Evolutionary conservation across 108 stramenopile species (phyloP).

Genomic region (Cyclotella baltica): DNA sequence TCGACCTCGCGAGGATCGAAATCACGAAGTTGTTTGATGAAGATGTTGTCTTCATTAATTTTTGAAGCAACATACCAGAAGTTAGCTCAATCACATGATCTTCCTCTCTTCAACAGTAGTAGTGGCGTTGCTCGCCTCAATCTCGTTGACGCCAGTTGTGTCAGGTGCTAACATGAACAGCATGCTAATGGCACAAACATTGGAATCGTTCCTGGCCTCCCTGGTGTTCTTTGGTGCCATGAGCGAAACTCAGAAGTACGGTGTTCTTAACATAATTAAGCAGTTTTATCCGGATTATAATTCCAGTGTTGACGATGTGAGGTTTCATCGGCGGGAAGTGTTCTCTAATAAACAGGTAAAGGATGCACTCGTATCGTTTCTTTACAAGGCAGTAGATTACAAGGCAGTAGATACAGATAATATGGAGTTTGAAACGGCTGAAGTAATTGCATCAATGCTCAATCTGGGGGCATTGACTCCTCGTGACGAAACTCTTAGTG

Average conservation of each 20-base stretch:
- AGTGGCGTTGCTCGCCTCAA: background rate
- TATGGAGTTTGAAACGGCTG: constrained; percentile 36
- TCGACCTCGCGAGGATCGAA: too few relatives aligned
- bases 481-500: background rate
- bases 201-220: constrained; percentile 33
- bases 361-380: constrained; percentile 17
- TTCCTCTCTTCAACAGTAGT: background rate
- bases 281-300: background rate
- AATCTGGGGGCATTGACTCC: constrained; percentile 27
- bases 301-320: background rate
- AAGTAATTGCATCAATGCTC: constrained; percentile 33
- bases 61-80: too few relatives aligned
- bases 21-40: too few relatives aligned
- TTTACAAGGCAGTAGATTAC: too few relatives aligned
- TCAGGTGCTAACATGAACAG: constrained; percentile 23
- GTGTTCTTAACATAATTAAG: constrained; percentile 11
- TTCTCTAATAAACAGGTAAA: constrained; percentile 21
- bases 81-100: too few relatives aligned
- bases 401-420: constrained; percentile 1
- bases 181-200: constrained; percentile 39
- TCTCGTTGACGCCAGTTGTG: background rate
- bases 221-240: constrained; percentile 22
- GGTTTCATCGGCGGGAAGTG: background rate
- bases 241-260: constrained; percentile 20
- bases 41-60: too few relatives aligned